phyloP scores from a whole-genome alignment of 129 eudicot species.

The Lactuca sativa region DNA sequence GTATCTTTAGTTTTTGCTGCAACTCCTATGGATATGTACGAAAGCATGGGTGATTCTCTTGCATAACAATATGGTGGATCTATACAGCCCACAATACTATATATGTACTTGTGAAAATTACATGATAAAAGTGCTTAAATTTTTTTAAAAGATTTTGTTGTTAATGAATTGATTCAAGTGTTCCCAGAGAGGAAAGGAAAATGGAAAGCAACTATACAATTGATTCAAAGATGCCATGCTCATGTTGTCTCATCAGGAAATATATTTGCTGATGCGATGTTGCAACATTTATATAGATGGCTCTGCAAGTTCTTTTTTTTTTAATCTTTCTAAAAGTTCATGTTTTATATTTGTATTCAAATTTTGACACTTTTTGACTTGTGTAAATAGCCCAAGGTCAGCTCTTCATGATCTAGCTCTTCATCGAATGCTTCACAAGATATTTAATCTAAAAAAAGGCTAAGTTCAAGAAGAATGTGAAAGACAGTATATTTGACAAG shows the following conservation, averaged over 20 bases:
- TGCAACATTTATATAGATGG: slow-evolving; percentile 97
- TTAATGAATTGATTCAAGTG: no score
- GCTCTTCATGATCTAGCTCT: slow-evolving; percentile 94
- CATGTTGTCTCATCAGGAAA: slow-evolving; percentile 89
- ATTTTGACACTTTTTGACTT: slow-evolving; percentile 20
- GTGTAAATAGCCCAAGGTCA: slow-evolving; percentile 71
- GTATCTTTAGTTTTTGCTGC: no score
- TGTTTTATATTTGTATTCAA: neutral
- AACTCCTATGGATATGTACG: no score
- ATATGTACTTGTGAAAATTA: no score
- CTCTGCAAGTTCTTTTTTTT: slow-evolving; percentile 70
- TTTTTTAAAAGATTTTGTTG: no score
- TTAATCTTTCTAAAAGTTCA: slow-evolving; percentile 10
- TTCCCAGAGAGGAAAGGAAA: no score
- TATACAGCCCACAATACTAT: no score
- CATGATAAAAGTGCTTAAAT: no score
- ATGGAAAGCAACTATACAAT: no score
- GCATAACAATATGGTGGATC: no score
- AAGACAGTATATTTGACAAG: slow-evolving; percentile 2
- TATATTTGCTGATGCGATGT: slow-evolving; percentile 85
- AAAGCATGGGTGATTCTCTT: no score
- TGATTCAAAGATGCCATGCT: slow-evolving; percentile 82
- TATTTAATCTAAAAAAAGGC: neutral
- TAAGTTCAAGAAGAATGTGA: neutral
- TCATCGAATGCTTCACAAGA: slow-evolving; percentile 92